Percentiles rank a stretch among this genome's conserved stretches.
Conservation (phyloP, 2,329 filamentous ascomycete genomes). For the Talaromyces piceae region DNA sequence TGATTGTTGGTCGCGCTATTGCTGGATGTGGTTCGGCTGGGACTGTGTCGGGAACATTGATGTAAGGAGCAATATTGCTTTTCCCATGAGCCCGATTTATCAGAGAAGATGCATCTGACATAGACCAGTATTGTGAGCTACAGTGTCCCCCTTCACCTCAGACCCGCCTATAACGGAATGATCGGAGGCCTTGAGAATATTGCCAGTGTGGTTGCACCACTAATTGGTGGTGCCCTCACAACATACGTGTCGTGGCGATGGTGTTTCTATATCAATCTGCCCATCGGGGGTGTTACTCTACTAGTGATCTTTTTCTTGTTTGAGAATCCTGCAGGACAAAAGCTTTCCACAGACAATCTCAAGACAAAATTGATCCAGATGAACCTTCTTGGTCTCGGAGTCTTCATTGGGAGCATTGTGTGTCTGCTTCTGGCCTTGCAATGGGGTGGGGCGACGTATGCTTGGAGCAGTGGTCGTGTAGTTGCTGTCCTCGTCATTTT, state of each 20-base stretch:
- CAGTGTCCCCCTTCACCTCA: not conserved
- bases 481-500: slow-evolving; percentile 13
- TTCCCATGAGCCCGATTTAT: too few relatives aligned
- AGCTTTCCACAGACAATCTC: not conserved
- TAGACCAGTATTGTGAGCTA: not conserved
- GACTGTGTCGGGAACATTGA: not conserved
- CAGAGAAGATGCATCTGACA: too few relatives aligned
- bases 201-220: not conserved
- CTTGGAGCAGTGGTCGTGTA: slow-evolving; percentile 7
- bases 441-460: slow-evolving; percentile 9
- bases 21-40: not conserved
- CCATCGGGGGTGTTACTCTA: not conserved
- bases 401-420: slow-evolving; percentile 6
- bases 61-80: too few relatives aligned
- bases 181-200: not conserved
- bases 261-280: slow-evolving; percentile 26
- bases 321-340: not conserved
- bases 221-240: not conserved
- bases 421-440: slow-evolving; percentile 12
- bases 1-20: not conserved
- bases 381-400: not conserved
- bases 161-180: not conserved
- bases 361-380: not conserved
- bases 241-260: not conserved
- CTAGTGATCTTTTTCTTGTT: slow-evolving; percentile 7